Percentiles rank a stretch among this genome's conserved stretches.
Evolutionary conservation across 2,329 filamentous ascomycete genomes (phyloP).

Genomic region (Aureobasidium sp.): DNA sequence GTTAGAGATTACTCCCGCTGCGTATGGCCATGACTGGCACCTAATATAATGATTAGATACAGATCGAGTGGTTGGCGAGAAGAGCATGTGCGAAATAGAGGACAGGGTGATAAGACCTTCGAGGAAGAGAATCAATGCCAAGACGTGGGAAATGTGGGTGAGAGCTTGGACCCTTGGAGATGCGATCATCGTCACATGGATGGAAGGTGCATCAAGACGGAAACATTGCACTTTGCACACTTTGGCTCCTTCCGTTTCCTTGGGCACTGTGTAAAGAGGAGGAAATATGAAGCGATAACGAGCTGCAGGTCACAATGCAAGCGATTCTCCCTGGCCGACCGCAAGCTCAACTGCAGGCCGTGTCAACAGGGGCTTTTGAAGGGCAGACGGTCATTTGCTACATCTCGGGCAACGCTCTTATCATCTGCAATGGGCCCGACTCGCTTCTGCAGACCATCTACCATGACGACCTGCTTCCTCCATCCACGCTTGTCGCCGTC

Average conservation of each 20-base stretch:
- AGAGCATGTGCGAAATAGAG: not conserved
- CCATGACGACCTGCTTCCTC: slow-evolving; percentile 55
- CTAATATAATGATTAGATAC: too few species aligned
- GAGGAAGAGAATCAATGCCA: too few species aligned
- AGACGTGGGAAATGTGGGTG: too few species aligned
- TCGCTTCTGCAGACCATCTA: slow-evolving; percentile 85
- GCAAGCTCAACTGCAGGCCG: slow-evolving; percentile 67
- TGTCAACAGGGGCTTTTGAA: slow-evolving; percentile 68
- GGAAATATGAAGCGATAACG: not conserved
- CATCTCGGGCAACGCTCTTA: slow-evolving; percentile 79
- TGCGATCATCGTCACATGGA: slow-evolving; percentile 6
- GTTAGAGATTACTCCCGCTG: too few species aligned
- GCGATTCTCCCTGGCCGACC: slow-evolving; percentile 73
- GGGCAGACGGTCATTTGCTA: slow-evolving; percentile 70
- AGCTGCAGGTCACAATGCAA: slow-evolving; percentile 49
- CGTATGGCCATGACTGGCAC: too few species aligned
- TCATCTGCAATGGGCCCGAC: slow-evolving; percentile 69
- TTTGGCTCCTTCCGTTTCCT: too few species aligned
- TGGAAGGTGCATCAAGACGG: not conserved
- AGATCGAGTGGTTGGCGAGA: too few species aligned
- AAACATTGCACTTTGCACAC: not conserved
- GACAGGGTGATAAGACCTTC: too few species aligned
- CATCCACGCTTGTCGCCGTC: slow-evolving; percentile 63
- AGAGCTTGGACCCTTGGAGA: not conserved
- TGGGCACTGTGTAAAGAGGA: not conserved